phyloP scores from a whole-genome alignment of 2,329 filamentous ascomycete genomes.

The Epichloe typhina region DNA sequence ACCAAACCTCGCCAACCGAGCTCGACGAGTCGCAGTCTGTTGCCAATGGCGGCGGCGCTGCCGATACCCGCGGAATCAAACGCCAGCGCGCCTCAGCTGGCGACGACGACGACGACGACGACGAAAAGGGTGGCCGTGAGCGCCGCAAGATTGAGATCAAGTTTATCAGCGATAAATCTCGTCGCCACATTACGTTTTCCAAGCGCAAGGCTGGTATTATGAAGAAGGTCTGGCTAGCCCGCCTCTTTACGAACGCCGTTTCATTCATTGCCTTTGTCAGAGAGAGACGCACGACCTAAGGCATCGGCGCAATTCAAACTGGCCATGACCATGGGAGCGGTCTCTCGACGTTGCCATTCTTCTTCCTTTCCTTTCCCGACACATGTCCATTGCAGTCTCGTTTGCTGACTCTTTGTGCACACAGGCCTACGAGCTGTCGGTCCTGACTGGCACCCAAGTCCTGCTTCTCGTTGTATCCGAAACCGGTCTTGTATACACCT shows the following conservation, averaged over 20 bases:
- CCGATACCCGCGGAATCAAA: conserved; percentile 76
- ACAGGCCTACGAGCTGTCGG: conserved; percentile 92
- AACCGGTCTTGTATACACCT: conserved; percentile 94
- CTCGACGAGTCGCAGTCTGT: conserved; percentile 59
- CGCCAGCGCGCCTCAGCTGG: conserved; percentile 68
- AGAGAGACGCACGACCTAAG: not conserved
- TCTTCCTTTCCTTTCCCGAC: not conserved
- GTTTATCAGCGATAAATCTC: conserved; percentile 99
- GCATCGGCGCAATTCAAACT: not conserved
- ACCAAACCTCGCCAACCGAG: conserved; percentile 60
- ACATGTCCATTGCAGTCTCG: not conserved
- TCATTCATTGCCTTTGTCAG: not conserved
- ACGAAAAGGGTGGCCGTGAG: conserved; percentile 95
- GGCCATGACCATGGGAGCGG: too few species aligned
- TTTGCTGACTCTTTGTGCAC: conserved; percentile 5
- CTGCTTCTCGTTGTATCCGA: conserved; percentile 92
- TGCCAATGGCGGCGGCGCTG: conserved; percentile 58
- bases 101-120: conserved; percentile 94
- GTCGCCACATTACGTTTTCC: conserved; percentile 97
- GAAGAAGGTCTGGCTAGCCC: conserved; percentile 73
- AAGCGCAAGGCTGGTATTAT: conserved; percentile 99
- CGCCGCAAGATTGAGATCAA: conserved; percentile 99
- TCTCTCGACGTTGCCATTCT: not conserved
- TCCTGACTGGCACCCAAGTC: conserved; percentile 95
- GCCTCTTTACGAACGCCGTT: not conserved